A percentile compares a stretch with the other conserved stretches of the same genome.
These are phyloP conservation scores for Tolypocladium cylindrosporum DNA, from an alignment of 2,329 filamentous ascomycete genomes.

Conservation along the genomic window DNA sequence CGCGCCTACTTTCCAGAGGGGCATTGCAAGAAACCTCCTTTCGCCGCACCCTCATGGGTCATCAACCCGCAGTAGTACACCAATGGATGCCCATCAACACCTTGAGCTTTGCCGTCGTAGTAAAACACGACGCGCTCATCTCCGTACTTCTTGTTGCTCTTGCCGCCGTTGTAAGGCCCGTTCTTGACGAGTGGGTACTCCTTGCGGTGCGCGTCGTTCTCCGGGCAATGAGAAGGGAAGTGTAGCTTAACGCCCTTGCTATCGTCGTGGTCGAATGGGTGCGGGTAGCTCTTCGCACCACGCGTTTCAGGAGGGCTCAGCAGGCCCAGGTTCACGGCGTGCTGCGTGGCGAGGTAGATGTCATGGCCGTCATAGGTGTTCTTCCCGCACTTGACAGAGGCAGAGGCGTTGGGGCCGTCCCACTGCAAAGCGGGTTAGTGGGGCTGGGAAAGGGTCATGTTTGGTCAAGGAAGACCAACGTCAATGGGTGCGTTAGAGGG, in stretches of 20 bases:
- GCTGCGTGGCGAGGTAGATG: neutral
- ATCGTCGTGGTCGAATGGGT: neutral
- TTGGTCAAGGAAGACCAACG: neutral
- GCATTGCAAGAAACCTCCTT: neutral
- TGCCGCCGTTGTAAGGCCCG: neutral
- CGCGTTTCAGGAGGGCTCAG: neutral
- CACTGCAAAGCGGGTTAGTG: neutral
- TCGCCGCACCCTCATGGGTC: neutral
- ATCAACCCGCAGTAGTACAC: neutral
- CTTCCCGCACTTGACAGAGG: neutral
- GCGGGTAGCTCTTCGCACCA: neutral
- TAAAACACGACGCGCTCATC: neutral
- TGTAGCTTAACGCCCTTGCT: neutral
- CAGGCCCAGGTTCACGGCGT: neutral
- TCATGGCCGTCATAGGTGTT: neutral
- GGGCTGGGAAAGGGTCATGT: no score
- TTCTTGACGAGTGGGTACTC: neutral
- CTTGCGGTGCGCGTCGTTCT: neutral
- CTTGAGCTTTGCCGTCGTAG: neutral
- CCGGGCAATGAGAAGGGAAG: neutral
- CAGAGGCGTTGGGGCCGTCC: neutral
- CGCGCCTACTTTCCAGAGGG: neutral
- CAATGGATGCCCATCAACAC: neutral
- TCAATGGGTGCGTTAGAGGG: neutral
- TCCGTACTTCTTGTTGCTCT: neutral